Evolutionary conservation across 305 asterid genomes (phyloP), one percentile per base, ranked within the genome.

Genomic region (Solanum hybrid): DNA sequence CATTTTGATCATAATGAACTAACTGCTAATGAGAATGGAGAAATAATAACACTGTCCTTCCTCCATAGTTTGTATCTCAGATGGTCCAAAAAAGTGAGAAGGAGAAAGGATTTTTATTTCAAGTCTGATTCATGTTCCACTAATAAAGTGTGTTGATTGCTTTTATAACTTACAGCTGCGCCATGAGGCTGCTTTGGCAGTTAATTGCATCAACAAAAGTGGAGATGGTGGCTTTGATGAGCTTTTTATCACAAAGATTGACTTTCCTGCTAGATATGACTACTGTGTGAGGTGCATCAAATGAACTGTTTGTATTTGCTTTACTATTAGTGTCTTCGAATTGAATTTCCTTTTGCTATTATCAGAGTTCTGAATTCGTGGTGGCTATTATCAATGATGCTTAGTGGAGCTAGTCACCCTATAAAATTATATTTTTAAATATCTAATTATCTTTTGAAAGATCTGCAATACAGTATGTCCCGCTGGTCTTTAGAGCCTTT

Each of bases 241-340:
- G 93, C 92, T 96, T 88, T 98, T 98, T 91, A 94, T 96, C 95
- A 94, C 95, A 91, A 94, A 92, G 92, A 91, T 92, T 9, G 99
- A 98, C 93, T 95, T 90, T 90, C 95, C 99, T n/a, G 96, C 94
- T 85, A 96, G 95, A 92, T 98, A 93, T 90, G 99, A 98, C 92
- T 95, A 91, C 86, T 96, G 98, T 94, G 86, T 94, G 89, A 93
- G 99, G 99, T 95, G 95, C 87, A 78, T 60, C 76, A 32, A 56
- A 31, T 27, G 31, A 84, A 84, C 22, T 85, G 22, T 85, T 22
- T 86, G 88, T 45, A 35, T 91, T 51, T 71, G 71, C 77, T 56
- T 14, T 84, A 34, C 76, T 11, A 85, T 32, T 31, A 85, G 27
- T 32, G 77, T 32, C 45, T 85, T 60, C 2, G 2, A 22, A 60